Conservation (phyloP, 2,329 filamentous ascomycete species). For the Calycina herbarum region DNA sequence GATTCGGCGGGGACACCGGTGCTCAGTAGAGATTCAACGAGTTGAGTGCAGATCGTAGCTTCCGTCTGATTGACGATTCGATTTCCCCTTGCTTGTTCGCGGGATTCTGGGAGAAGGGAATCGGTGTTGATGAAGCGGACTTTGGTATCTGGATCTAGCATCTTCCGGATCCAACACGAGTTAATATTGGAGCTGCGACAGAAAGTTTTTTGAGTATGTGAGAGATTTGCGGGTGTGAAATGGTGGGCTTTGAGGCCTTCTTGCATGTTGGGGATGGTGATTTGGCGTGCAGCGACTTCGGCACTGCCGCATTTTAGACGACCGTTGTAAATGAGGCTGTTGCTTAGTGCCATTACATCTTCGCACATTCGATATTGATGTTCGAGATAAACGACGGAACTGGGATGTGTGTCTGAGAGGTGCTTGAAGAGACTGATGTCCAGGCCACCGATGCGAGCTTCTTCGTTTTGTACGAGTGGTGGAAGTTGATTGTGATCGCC, state of each 20-base stretch:
- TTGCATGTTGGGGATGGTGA: slow-evolving; percentile 65
- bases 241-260: slow-evolving; percentile 60
- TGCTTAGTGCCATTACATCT: slow-evolving; percentile 93
- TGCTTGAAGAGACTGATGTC: slow-evolving; percentile 94
- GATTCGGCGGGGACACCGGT: slow-evolving; percentile 72
- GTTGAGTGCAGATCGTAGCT: slow-evolving; percentile 72
- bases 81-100: slow-evolving; percentile 76
- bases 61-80: slow-evolving; percentile 89
- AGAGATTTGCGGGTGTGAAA: slow-evolving; percentile 47
- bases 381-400: slow-evolving; percentile 85
- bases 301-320: slow-evolving; percentile 85
- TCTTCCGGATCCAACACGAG: slow-evolving; percentile 74
- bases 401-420: slow-evolving; percentile 83
- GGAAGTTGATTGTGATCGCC: slow-evolving; percentile 97
- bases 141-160: slow-evolving; percentile 69
- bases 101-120: slow-evolving; percentile 58
- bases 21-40: slow-evolving; percentile 76
- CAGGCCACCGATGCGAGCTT: slow-evolving; percentile 80
- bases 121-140: slow-evolving; percentile 93
- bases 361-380: slow-evolving; percentile 99
- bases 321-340: slow-evolving; percentile 90
- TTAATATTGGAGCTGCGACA: slow-evolving; percentile 51
- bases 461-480: slow-evolving; percentile 88
- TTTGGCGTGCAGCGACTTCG: slow-evolving; percentile 66
- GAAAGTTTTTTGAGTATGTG: slow-evolving; percentile 47